Conservation (phyloP, 257 asterid genomes). For the Solanum piurae region DNA sequence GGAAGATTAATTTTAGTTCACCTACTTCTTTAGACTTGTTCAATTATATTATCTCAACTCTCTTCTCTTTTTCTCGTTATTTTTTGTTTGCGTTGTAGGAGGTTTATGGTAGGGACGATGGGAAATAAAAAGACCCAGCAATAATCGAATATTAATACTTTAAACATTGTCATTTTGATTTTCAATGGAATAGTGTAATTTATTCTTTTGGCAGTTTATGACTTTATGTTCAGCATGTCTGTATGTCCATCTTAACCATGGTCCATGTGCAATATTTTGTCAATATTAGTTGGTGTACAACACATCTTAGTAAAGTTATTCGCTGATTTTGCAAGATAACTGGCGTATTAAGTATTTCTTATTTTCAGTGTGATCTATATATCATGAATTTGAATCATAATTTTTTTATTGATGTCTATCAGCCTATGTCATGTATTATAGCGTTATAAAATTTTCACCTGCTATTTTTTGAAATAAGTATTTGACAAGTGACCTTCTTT, state of each 20-base stretch:
- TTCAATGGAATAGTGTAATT: not conserved
- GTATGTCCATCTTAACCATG: not conserved
- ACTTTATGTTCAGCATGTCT: not conserved
- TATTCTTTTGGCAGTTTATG: not conserved
- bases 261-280: not conserved
- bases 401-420: no score
- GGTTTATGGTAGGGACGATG: not conserved
- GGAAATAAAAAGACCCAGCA: not conserved
- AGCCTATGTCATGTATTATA: not conserved
- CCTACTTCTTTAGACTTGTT: not conserved
- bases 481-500: rapidly evolving
- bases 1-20: not conserved
- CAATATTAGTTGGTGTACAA: not conserved
- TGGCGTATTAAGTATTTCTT: not conserved
- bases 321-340: not conserved
- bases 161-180: not conserved
- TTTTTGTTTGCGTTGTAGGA: not conserved
- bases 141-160: not conserved
- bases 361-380: not conserved
- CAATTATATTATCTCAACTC: not conserved
- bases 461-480: not conserved
- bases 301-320: not conserved
- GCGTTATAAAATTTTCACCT: not conserved
- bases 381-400: not conserved
- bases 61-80: not conserved